These are phyloP conservation scores for Teratosphaeria zuluensis DNA, from an alignment of 2,329 filamentous ascomycete genomes.

Conservation along the genomic window DNA sequence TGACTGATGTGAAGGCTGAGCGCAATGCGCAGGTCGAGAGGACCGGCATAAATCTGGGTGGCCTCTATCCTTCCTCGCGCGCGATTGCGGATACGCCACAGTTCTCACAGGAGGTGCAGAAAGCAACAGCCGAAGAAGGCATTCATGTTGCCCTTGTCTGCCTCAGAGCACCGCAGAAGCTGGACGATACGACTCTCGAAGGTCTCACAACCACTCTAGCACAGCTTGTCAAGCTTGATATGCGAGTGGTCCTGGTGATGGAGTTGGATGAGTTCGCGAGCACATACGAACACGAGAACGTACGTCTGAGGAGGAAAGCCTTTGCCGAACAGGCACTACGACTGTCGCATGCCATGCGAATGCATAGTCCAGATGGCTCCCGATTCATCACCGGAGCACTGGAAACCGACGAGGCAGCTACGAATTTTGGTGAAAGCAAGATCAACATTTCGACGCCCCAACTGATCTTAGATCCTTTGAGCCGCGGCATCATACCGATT, in stretches of 20 bases:
- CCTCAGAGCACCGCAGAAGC: slow-evolving; percentile 60
- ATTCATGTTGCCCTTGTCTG: slow-evolving; percentile 80
- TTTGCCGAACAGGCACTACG: slow-evolving; percentile 56
- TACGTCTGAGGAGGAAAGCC: slow-evolving; percentile 9
- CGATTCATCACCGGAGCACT: slow-evolving; percentile 55
- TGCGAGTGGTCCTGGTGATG: slow-evolving; percentile 72
- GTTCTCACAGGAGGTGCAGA: slow-evolving; percentile 38
- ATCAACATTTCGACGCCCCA: slow-evolving; percentile 33
- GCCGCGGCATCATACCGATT: slow-evolving; percentile 60
- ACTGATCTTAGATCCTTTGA: slow-evolving; percentile 55
- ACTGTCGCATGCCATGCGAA: slow-evolving; percentile 65
- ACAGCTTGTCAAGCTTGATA: slow-evolving; percentile 71
- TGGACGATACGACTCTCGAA: slow-evolving; percentile 58
- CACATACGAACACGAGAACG: background rate
- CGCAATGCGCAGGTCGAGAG: slow-evolving; percentile 24
- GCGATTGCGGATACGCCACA: slow-evolving; percentile 51
- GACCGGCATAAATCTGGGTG: slow-evolving; percentile 51
- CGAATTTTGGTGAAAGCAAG: slow-evolving; percentile 5
- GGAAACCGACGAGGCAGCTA: slow-evolving; percentile 14
- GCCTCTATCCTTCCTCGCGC: slow-evolving; percentile 48
- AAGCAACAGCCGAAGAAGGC: slow-evolving; percentile 29
- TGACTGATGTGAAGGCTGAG: slow-evolving; percentile 10
- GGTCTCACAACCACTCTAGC: slow-evolving; percentile 76
- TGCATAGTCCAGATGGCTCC: slow-evolving; percentile 56
- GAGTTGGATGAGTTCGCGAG: slow-evolving; percentile 38